Base-by-base conservation (phyloP, 148 eudicot species). In the Polygonum maritimum region DNA sequence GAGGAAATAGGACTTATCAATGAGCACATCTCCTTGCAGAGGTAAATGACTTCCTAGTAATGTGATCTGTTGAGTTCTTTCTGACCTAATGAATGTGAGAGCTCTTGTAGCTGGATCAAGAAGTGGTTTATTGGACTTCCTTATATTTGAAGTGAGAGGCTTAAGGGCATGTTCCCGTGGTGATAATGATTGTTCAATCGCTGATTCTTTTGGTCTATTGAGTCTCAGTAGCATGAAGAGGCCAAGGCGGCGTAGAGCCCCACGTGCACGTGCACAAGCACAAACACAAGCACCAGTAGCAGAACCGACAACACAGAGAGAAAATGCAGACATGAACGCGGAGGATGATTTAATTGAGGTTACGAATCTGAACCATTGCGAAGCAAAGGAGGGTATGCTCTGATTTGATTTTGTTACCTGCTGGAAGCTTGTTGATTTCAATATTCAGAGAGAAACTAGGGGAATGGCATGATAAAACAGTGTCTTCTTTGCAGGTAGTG, bases 401-500 rank as follows among this genome's bases (percentile, higher is more conserved):
- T 38, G 41, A 67, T 13, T 63, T 4, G n/a, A 63, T 35, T 67
- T 36, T 12, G 44, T 67, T 36, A 31, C 21, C 12, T 36, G 38
- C 33, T 12, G 18, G 19, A 67, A 67, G 44, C 39, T 31, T 31
- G 31, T 62, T 62, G 38, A 26, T 67, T 35, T 35, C 44, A 2
- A 0, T 15, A 36, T 15, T 7, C 39, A 63, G 67, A 60, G 36
- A 60, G 15, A 52, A 52, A 22, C 3, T 51, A 51, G 57, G 57
- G 16, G 57, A 51, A 51, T 6, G 21, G 18, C 6, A 31, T 10
- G 69, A 62, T 62, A 54, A 62, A 62, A 54, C 60, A 54, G 15
- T 62, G 69, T 26, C 38, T 26, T 62, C 38, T 38, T 67, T 67
- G 71, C 71, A 67, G 71, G 45, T 35, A 36, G 21, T 67, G 71